phyloP scores from a whole-genome alignment of 192 early-diverging fungal genomes.

The Backusella mclennaniae region DNA sequence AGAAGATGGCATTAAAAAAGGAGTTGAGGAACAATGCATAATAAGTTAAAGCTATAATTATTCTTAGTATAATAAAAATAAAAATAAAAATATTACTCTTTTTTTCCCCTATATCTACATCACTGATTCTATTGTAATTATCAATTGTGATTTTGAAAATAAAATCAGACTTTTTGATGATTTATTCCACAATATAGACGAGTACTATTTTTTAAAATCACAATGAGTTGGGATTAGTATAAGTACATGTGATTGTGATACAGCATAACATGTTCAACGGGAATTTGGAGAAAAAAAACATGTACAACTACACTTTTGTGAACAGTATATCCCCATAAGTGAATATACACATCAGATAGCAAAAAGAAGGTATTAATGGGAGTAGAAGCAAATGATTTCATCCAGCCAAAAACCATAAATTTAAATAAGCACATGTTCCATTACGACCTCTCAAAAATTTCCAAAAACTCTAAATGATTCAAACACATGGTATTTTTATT shows the following conservation, averaged over 20 bases:
- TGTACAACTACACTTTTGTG: no score
- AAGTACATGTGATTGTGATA: not conserved
- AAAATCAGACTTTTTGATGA: not conserved
- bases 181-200: not conserved
- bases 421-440: not conserved
- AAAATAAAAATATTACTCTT: not conserved
- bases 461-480: no score
- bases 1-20: not conserved
- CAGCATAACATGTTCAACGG: not conserved
- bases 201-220: not conserved
- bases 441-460: not conserved
- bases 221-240: not conserved
- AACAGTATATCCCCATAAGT: no score
- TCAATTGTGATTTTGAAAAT: not conserved
- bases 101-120: not conserved
- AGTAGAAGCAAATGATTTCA: not conserved
- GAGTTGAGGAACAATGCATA: not conserved
- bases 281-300: not conserved
- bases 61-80: not conserved
- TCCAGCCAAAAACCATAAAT: not conserved
- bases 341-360: no score
- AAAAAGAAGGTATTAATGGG: no score
- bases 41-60: conserved; percentile 1
- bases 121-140: not conserved
- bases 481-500: no score